Conservation (phyloP, 805 yeast species). For the Kuraishia floccosa region DNA sequence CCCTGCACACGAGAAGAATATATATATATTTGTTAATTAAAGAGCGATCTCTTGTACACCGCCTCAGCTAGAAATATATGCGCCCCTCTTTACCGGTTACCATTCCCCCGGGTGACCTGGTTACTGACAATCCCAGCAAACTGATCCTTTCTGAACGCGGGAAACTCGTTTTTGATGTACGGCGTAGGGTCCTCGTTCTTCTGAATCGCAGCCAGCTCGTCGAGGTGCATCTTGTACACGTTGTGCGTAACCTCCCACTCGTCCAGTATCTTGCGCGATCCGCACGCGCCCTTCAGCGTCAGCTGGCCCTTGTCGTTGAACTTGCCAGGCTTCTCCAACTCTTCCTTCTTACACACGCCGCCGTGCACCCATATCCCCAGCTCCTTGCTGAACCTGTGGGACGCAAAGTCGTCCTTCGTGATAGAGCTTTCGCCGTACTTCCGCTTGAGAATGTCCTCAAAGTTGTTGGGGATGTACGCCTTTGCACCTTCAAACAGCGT, state of each 20-base stretch:
- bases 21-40: too few species aligned
- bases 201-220: too few species aligned
- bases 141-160: too few species aligned
- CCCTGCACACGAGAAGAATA: too few species aligned
- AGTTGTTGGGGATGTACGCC: conserved; percentile 40
- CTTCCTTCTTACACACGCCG: conserved; percentile 14
- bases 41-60: neutral
- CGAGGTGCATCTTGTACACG: too few species aligned
- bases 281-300: conserved; percentile 27
- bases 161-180: too few species aligned
- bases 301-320: conserved; percentile 15
- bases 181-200: too few species aligned
- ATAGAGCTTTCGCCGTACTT: conserved; percentile 33
- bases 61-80: neutral
- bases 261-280: conserved; percentile 20
- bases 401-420: conserved; percentile 22
- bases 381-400: conserved; percentile 34
- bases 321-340: conserved; percentile 17
- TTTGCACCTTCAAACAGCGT: conserved; percentile 44
- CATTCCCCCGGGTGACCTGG: too few species aligned
- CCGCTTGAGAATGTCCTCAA: conserved; percentile 25
- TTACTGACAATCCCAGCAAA: too few species aligned
- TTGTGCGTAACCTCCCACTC: conserved; percentile 18
- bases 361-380: conserved; percentile 44
- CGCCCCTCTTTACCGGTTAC: too few species aligned